Evolutionary conservation across 257 asterid species (phyloP).

Genomic region (Solanum ahanhuiri): DNA sequence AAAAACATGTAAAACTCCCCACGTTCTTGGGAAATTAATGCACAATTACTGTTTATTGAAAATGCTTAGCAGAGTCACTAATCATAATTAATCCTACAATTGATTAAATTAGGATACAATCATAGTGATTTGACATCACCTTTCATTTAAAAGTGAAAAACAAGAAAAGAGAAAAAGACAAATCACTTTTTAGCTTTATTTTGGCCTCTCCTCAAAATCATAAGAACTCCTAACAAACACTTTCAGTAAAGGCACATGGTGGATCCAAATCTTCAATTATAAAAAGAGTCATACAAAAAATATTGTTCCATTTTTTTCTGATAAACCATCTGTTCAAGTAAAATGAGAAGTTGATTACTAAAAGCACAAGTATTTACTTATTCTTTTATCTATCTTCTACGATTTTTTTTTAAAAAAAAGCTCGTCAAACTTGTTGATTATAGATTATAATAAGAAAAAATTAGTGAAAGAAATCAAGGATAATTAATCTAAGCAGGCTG

Average conservation of each 20-base stretch:
- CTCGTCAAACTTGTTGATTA: neutral
- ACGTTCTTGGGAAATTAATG: neutral
- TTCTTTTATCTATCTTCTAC: neutral
- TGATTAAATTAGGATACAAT: neutral
- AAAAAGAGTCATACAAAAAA: neutral
- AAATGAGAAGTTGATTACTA: neutral
- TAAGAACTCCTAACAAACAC: neutral
- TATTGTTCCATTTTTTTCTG: neutral
- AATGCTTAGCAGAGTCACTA: neutral
- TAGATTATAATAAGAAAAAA: neutral
- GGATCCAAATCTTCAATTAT: neutral
- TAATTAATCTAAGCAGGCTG: neutral
- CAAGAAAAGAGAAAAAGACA: neutral
- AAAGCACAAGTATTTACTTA: neutral
- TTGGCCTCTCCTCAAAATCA: neutral
- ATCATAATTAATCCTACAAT: neutral
- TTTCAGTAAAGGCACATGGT: constrained; percentile 8
- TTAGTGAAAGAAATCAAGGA: neutral
- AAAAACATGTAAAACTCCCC: neutral
- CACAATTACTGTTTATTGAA: neutral
- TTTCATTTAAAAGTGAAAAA: neutral
- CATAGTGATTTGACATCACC: neutral
- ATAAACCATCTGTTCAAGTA: neutral
- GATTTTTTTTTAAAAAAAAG: neutral
- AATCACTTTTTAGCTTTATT: neutral